Percentiles rank a stretch among this genome's conserved stretches.
Evolutionary conservation across 441 rosid genomes (phyloP).

Genomic region (Populus hybrid): DNA sequence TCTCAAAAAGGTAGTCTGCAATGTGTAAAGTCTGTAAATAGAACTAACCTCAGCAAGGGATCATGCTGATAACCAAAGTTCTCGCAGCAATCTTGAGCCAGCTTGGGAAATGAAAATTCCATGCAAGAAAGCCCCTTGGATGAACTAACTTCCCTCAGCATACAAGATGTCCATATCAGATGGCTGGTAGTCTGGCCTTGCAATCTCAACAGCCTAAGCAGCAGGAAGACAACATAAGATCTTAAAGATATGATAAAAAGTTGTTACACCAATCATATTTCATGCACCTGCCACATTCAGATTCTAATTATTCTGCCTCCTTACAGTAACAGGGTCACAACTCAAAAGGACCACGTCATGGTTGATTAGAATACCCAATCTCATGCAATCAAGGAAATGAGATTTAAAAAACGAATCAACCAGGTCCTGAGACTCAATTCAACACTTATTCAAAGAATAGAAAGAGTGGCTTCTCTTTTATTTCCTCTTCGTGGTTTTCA

Average conservation of each 20-base stretch:
- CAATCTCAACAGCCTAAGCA: conserved; percentile 65
- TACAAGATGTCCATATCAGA: conserved; percentile 87
- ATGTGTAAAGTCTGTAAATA: not conserved
- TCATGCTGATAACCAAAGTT: conserved; percentile 39
- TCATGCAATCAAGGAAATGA: not conserved
- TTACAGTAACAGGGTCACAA: not conserved
- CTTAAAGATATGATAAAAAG: not conserved
- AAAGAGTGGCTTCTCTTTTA: too few species aligned
- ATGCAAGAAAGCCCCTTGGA: conserved; percentile 86
- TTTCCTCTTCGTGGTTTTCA: not conserved
- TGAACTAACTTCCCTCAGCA: conserved; percentile 87
- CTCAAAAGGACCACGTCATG: not conserved
- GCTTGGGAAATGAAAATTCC: conserved; percentile 77
- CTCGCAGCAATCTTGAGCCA: conserved; percentile 38
- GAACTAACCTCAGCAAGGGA: conserved; percentile 46
- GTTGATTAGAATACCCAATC: not conserved
- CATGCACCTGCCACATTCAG: conserved; percentile 10
- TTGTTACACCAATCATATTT: not conserved
- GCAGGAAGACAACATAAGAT: conserved; percentile 11
- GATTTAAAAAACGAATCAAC: not conserved
- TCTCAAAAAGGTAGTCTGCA: not conserved
- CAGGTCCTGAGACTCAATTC: too few species aligned
- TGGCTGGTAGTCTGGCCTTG: conserved; percentile 79
- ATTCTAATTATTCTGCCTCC: not conserved
- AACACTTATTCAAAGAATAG: too few species aligned